Percentiles rank a stretch among this genome's conserved stretches.
Evolutionary conservation across 2,329 filamentous ascomycete species (phyloP).

Genomic region (Tolypocladium endophyticum): DNA sequence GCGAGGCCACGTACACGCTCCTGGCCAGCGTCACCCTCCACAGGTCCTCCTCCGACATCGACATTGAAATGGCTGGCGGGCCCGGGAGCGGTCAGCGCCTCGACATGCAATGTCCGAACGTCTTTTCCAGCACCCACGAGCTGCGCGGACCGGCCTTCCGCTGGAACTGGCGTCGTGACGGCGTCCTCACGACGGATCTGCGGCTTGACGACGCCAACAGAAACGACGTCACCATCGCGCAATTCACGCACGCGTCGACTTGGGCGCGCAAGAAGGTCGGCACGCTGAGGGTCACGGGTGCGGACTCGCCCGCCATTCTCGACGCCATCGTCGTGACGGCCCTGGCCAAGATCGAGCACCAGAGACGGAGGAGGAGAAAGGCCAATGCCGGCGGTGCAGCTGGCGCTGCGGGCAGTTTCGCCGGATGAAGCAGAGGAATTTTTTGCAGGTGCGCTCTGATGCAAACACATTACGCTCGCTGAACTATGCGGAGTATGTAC

Average conservation of each 20-base stretch:
- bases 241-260: not conserved
- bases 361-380: not conserved
- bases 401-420: not conserved
- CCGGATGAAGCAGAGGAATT: not conserved
- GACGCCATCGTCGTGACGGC: not conserved
- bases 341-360: not conserved
- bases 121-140: not conserved
- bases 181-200: not conserved
- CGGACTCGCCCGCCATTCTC: not conserved
- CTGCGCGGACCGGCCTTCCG: not conserved
- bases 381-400: not conserved
- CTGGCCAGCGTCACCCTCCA: not conserved
- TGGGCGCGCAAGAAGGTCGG: not conserved
- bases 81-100: not conserved
- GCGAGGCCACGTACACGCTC: not conserved
- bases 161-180: not conserved
- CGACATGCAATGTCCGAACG: not conserved
- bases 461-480: not conserved
- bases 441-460: not conserved
- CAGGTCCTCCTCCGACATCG: not conserved
- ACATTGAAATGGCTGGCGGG: not conserved
- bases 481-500: not conserved
- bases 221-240: not conserved
- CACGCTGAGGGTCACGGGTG: not conserved
- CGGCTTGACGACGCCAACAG: not conserved